Evolutionary conservation across 495 filamentous ascomycete species (phyloP).

Genomic region (Neurospora tetraspora): DNA sequence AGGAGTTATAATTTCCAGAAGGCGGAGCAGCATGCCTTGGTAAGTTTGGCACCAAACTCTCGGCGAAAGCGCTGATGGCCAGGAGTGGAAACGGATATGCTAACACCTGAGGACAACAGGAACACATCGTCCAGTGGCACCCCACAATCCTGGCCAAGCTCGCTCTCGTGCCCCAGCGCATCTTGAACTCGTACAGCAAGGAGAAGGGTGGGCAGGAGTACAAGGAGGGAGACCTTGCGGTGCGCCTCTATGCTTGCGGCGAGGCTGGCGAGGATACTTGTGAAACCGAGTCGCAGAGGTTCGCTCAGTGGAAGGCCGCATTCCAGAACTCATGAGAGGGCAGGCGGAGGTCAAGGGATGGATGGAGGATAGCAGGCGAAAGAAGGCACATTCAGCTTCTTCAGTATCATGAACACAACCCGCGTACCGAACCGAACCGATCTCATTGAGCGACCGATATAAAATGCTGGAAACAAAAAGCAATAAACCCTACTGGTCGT

Average conservation of each 20-base stretch:
- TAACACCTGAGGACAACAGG: constrained; percentile 36
- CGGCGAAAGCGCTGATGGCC: neutral
- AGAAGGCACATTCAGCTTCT: neutral
- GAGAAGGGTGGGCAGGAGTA: constrained; percentile 41
- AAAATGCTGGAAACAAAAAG: neutral
- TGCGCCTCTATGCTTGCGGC: constrained; percentile 65
- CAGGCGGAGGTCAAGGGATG: neutral
- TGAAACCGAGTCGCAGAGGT: constrained; percentile 49
- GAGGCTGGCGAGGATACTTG: constrained; percentile 49
- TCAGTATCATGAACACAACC: neutral
- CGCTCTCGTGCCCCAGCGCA: constrained; percentile 72
- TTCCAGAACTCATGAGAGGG: constrained; percentile 21
- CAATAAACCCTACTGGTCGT: neutral
- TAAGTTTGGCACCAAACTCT: constrained; percentile 29
- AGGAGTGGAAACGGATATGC: neutral
- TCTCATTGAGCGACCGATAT: neutral
- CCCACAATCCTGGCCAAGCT: constrained; percentile 89
- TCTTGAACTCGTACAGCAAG: constrained; percentile 63
- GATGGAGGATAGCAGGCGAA: neutral
- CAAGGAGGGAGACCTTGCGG: constrained; percentile 78
- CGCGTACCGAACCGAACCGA: neutral
- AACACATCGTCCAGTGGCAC: constrained; percentile 95
- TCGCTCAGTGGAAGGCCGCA: constrained; percentile 35
- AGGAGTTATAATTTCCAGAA: constrained; percentile 92
- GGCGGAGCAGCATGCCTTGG: constrained; percentile 85